These are phyloP conservation scores for Petunia axillaris DNA, from an alignment of 257 asterid species.

Conservation along the genomic window DNA sequence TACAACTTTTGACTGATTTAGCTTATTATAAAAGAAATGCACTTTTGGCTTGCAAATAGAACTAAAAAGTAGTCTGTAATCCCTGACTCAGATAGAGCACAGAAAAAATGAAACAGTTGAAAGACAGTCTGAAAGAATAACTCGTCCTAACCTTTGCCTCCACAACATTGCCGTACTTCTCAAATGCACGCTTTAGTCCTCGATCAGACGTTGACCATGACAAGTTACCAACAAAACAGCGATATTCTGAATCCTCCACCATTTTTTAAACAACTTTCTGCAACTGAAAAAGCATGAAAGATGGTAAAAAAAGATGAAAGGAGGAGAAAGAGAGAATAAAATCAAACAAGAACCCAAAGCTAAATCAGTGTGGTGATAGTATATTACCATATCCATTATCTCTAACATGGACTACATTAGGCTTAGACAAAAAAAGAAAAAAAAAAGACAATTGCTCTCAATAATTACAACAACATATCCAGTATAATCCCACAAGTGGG, in stretches of 20 bases:
- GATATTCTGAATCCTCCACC: constrained; percentile 69
- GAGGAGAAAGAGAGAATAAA: constrained; percentile 5
- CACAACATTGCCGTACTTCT: constrained; percentile 69
- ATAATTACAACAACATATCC: too few relatives aligned
- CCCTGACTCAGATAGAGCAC: neutral
- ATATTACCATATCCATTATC: too few relatives aligned
- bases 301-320: constrained; percentile 17
- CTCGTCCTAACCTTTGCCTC: constrained; percentile 67
- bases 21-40: neutral
- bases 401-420: too few relatives aligned
- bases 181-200: constrained; percentile 66
- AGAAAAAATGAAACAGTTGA: neutral
- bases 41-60: neutral
- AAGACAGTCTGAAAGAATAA: neutral
- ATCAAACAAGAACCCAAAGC: neutral
- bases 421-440: too few relatives aligned
- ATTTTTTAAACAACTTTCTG: constrained; percentile 43
- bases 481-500: too few relatives aligned
- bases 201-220: constrained; percentile 85
- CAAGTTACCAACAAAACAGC: constrained; percentile 80
- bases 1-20: neutral
- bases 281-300: constrained; percentile 12
- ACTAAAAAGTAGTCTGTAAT: neutral
- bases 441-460: too few relatives aligned
- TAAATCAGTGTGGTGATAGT: too few relatives aligned